These are phyloP conservation scores for Mediolabrus comicus DNA, from an alignment of 108 stramenopile species.

Conservation along the genomic window DNA sequence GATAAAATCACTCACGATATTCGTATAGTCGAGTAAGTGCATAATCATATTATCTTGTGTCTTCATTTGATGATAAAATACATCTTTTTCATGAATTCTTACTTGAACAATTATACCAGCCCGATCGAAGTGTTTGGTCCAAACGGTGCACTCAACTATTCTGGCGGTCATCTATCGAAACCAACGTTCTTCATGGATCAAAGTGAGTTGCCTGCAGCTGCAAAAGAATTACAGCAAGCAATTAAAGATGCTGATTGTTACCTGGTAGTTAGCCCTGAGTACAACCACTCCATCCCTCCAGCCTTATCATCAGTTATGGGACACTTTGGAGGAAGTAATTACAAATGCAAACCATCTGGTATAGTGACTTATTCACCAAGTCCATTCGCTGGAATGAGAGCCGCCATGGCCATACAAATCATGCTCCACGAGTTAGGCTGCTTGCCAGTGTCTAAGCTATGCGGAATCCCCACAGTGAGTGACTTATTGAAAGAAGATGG, in stretches of 20 bases:
- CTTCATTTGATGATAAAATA: not conserved
- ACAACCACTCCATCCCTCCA: slow-evolving; percentile 65
- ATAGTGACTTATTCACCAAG: slow-evolving; percentile 64
- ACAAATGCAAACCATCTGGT: slow-evolving; percentile 57
- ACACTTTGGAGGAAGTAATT: slow-evolving; percentile 58
- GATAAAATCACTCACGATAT: slow-evolving; percentile 53
- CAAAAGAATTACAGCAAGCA: slow-evolving; percentile 39
- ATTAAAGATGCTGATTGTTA: slow-evolving; percentile 69
- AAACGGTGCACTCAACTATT: slow-evolving; percentile 49
- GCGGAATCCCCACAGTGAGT: slow-evolving; percentile 40
- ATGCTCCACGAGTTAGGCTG: slow-evolving; percentile 70
- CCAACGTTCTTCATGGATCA: slow-evolving; percentile 52
- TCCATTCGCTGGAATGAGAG: slow-evolving; percentile 59
- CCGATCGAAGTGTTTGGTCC: slow-evolving; percentile 58
- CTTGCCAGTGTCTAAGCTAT: slow-evolving; percentile 62
- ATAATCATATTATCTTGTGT: too few relatives aligned
- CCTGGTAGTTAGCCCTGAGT: slow-evolving; percentile 61
- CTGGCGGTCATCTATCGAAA: slow-evolving; percentile 45
- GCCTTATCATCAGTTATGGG: slow-evolving; percentile 58
- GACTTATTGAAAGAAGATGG: slow-evolving; percentile 55
- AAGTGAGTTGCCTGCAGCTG: slow-evolving; percentile 37
- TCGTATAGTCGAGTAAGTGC: slow-evolving; percentile 42
- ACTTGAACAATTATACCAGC: too few relatives aligned
- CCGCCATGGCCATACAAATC: slow-evolving; percentile 55
- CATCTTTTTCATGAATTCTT: not conserved